These are phyloP conservation scores for Penicillium sp. DNA, from an alignment of 2,329 filamentous ascomycete species.

Conservation along the genomic window DNA sequence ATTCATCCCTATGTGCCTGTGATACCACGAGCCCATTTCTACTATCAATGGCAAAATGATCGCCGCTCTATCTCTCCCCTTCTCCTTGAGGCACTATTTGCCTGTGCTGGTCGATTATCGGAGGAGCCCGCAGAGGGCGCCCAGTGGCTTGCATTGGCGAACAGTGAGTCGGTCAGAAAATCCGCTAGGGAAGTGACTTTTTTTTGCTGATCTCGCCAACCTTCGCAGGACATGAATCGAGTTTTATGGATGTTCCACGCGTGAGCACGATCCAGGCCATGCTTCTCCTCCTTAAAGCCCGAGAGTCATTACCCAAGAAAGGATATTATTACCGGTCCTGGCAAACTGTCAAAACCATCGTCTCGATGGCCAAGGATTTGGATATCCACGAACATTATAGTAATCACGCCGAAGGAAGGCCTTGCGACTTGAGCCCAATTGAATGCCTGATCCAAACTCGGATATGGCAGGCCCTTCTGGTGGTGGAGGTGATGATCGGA, in stretches of 20 bases:
- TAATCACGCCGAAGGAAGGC: constrained; percentile 69
- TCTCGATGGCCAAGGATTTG: constrained; percentile 90
- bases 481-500: constrained; percentile 89
- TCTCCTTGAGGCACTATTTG: constrained; percentile 86
- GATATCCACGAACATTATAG: constrained; percentile 85
- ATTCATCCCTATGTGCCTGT: constrained; percentile 94
- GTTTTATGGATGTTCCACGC: constrained; percentile 88
- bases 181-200: constrained; percentile 1
- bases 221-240: constrained; percentile 75
- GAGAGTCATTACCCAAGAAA: constrained; percentile 86
- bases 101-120: constrained; percentile 79
- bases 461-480: constrained; percentile 85
- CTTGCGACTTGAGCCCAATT: constrained; percentile 67
- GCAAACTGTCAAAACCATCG: constrained; percentile 91
- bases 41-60: constrained; percentile 84
- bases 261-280: constrained; percentile 90
- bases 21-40: constrained; percentile 77
- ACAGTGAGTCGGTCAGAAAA: constrained; percentile 57
- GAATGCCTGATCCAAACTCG: constrained; percentile 85
- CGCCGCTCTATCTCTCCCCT: constrained; percentile 84
- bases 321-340: constrained; percentile 97
- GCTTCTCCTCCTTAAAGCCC: constrained; percentile 82
- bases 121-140: constrained; percentile 82
- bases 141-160: constrained; percentile 89
- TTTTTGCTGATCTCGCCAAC: constrained; percentile 28